Conservation (phyloP, 805 yeast species). For the Myxozyma kluyveri region DNA sequence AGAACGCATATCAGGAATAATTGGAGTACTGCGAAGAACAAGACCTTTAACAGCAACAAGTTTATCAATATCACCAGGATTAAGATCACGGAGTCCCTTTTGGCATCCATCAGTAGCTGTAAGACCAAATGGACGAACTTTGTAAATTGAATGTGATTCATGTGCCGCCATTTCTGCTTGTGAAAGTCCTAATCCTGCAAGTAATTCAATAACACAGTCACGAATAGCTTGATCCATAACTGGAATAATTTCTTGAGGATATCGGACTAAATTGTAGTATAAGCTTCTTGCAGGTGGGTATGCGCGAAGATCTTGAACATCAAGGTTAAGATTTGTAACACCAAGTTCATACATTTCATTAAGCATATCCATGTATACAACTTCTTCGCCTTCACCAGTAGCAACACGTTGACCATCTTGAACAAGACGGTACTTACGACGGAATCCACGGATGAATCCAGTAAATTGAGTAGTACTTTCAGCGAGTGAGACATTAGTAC, state of each 20-base stretch:
- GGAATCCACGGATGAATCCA: constrained; percentile 79
- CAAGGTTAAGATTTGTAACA: constrained; percentile 77
- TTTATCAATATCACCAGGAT: constrained; percentile 93
- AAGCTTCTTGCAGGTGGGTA: constrained; percentile 73
- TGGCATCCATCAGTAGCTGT: constrained; percentile 46
- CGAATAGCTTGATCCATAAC: constrained; percentile 96
- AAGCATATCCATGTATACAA: constrained; percentile 70
- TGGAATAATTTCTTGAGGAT: constrained; percentile 95
- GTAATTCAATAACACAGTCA: constrained; percentile 78
- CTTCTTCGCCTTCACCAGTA: constrained; percentile 62
- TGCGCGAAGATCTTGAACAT: constrained; percentile 73
- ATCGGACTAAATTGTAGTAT: constrained; percentile 81
- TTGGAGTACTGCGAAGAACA: constrained; percentile 80
- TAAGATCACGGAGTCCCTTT: constrained; percentile 85
- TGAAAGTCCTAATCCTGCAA: constrained; percentile 45
- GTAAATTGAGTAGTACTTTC: constrained; percentile 80
- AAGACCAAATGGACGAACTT: constrained; percentile 85
- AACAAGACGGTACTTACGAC: constrained; percentile 65
- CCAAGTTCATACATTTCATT: constrained; percentile 75
- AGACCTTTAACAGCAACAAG: constrained; percentile 87
- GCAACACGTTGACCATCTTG: constrained; percentile 44
- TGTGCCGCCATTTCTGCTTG: constrained; percentile 28
- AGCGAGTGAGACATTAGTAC: constrained; percentile 90
- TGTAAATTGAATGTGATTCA: constrained; percentile 49
- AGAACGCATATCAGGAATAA: constrained; percentile 96